These are phyloP conservation scores for Erythrobasidium hasegawianum DNA, from an alignment of 1,284 basidiomycete species.

Conservation along the genomic window DNA sequence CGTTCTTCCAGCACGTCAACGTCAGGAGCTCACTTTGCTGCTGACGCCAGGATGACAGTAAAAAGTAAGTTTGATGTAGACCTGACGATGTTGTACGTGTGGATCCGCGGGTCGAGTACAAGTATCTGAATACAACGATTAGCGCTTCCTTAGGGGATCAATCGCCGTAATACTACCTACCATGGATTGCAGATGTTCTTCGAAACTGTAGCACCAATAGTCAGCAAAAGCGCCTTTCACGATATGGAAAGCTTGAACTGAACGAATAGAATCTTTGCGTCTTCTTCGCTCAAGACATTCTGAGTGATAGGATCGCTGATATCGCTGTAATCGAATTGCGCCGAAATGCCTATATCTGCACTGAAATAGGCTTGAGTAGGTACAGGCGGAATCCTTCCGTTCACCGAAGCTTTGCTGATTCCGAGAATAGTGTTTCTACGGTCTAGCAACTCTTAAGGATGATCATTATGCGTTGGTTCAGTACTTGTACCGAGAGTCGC, in stretches of 20 bases:
- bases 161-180: not conserved
- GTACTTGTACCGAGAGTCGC: constrained; percentile 5
- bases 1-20: not conserved
- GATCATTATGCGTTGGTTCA: not conserved
- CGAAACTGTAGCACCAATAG: not conserved
- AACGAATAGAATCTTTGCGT: constrained; percentile 6
- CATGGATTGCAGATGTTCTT: constrained; percentile 14
- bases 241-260: not conserved
- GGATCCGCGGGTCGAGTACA: constrained; percentile 10
- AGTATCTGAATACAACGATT: not conserved
- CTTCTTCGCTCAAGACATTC: constrained; percentile 18
- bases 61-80: constrained; percentile 21
- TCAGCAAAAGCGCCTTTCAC: too few relatives aligned
- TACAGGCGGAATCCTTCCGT: not conserved
- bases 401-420: not conserved
- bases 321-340: constrained; percentile 9
- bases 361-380: constrained; percentile 6
- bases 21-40: constrained; percentile 16
- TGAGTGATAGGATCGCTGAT: constrained; percentile 11
- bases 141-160: not conserved
- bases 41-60: constrained; percentile 15
- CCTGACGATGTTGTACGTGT: constrained; percentile 3
- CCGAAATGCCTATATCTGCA: not conserved
- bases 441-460: too few relatives aligned
- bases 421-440: not conserved